These are phyloP conservation scores for Fusarium torreyae DNA, from an alignment of 2,329 filamentous ascomycete genomes.

Conservation along the genomic window DNA sequence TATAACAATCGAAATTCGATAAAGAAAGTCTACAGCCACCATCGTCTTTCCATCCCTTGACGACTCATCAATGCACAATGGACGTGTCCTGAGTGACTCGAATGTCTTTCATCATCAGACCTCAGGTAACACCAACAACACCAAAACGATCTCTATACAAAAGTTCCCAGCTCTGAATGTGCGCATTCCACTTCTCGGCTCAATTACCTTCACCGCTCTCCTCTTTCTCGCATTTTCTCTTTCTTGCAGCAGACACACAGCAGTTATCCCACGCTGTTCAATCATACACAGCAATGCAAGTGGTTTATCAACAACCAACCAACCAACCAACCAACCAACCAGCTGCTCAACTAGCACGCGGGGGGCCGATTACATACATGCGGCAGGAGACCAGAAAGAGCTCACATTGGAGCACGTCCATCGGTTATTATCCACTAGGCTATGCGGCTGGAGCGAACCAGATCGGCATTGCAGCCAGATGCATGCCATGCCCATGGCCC, in stretches of 20 bases:
- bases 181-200: constrained; percentile 18
- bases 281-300: constrained; percentile 16
- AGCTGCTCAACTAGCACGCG: constrained; percentile 12
- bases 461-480: constrained; percentile 40
- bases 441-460: constrained; percentile 30
- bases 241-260: constrained; percentile 13
- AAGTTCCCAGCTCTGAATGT: constrained; percentile 26
- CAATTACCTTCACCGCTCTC: constrained; percentile 28
- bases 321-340: constrained; percentile 21
- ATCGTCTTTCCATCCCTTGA: not conserved
- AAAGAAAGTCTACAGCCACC: not conserved
- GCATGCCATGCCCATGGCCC: constrained; percentile 10
- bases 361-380: constrained; percentile 24
- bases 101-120: constrained; percentile 26
- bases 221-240: constrained; percentile 15
- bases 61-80: constrained; percentile 4
- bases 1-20: not conserved
- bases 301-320: constrained; percentile 15
- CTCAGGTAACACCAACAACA: constrained; percentile 27
- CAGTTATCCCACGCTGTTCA: constrained; percentile 20
- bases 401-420: constrained; percentile 27
- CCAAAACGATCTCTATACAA: constrained; percentile 23
- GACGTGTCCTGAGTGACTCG: constrained; percentile 6
- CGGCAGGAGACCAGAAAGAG: not conserved
- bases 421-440: constrained; percentile 19